Conservation (phyloP, 1,284 basidiomycete species). For the Puccinia triticina region DNA sequence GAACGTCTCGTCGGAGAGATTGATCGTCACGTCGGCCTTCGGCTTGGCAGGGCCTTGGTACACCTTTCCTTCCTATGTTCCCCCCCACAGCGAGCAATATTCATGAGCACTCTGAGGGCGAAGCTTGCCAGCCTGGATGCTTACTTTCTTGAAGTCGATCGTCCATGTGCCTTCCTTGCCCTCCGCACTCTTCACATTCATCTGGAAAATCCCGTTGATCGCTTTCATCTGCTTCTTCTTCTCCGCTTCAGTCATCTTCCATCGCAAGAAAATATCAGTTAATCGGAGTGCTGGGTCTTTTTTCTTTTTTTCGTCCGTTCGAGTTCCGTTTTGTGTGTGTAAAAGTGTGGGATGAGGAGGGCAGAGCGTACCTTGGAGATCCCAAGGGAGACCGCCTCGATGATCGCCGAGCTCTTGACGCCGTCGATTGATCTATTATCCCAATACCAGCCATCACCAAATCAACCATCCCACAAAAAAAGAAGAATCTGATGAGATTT, state of each 20-base stretch:
- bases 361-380: constrained; percentile 13
- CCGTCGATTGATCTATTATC: constrained; percentile 38
- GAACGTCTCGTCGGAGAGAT: constrained; percentile 64
- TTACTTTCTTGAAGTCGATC: constrained; percentile 88
- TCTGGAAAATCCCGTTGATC: constrained; percentile 81
- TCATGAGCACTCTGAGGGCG: not conserved
- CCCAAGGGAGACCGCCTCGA: constrained; percentile 9
- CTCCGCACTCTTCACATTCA: constrained; percentile 76
- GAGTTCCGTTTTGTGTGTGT: not conserved
- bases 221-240: constrained; percentile 37
- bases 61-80: constrained; percentile 67
- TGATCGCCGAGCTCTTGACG: constrained; percentile 34
- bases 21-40: constrained; percentile 71
- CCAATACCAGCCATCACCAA: too few species aligned
- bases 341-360: not conserved
- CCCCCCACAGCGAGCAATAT: not conserved
- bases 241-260: constrained; percentile 40
- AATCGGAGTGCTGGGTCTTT: not conserved
- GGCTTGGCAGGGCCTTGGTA: constrained; percentile 74
- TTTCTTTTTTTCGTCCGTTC: not conserved
- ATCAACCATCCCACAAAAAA: too few species aligned
- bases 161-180: constrained; percentile 73
- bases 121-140: constrained; percentile 18
- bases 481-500: not conserved
- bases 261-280: not conserved